Percentiles rank a stretch among this genome's conserved stretches.
These are phyloP conservation scores for Cucumis variabilis DNA, from an alignment of 331 rosid species.

Conservation along the genomic window DNA sequence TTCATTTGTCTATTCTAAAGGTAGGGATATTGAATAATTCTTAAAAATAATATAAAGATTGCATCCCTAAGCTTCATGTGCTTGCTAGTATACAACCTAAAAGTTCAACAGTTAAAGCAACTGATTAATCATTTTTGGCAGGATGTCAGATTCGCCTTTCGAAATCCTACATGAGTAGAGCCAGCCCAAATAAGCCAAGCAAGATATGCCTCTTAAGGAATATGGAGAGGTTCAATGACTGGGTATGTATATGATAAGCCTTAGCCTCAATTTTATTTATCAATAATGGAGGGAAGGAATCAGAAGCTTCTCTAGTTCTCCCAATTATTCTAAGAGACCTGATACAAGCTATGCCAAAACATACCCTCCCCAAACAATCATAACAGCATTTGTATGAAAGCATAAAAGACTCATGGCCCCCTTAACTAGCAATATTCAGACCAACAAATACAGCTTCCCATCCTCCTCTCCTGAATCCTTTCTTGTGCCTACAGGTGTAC, in stretches of 20 bases:
- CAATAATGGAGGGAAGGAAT: too few relatives aligned
- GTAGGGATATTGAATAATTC: neutral
- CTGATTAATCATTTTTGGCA: neutral
- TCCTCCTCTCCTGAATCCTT: too few relatives aligned
- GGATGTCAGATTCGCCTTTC: neutral
- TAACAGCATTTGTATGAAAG: too few relatives aligned
- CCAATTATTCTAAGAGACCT: too few relatives aligned
- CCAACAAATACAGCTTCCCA: too few relatives aligned
- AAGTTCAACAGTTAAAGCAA: neutral
- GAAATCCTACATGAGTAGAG: neutral
- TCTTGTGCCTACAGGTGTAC: too few relatives aligned
- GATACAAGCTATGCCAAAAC: too few relatives aligned
- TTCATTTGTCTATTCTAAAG: neutral
- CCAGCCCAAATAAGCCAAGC: conserved; percentile 19
- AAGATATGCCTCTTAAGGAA: neutral
- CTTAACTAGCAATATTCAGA: too few relatives aligned
- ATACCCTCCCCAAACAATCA: too few relatives aligned
- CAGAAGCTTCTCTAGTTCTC: too few relatives aligned
- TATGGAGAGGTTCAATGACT: neutral
- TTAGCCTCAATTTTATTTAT: too few relatives aligned
- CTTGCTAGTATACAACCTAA: neutral
- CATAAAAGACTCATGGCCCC: too few relatives aligned
- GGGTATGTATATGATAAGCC: neutral
- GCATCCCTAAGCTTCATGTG: neutral
- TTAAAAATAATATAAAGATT: neutral